phyloP scores from a whole-genome alignment of 177 flowering plant species.

The Tripterygium wilfordii region DNA sequence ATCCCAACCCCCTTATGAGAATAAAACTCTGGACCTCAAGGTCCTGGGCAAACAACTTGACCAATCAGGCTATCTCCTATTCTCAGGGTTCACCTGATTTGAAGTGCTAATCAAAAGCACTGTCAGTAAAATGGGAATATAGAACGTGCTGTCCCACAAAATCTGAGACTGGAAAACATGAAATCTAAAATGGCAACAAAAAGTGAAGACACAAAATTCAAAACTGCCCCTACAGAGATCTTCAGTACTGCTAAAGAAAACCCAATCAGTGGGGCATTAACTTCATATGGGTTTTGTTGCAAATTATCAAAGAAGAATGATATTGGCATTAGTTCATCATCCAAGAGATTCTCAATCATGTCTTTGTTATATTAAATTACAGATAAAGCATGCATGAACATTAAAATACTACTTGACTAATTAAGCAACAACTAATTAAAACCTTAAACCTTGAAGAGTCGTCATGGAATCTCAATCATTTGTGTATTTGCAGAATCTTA shows the following conservation, averaged over 20 bases:
- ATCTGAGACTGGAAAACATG: conserved; percentile 15
- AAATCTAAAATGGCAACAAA: conserved; percentile 18
- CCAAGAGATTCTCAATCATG: neutral
- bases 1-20: no score
- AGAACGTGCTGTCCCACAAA: conserved; percentile 16
- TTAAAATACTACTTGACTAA: conserved; percentile 5
- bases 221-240: conserved; percentile 9
- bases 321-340: neutral
- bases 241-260: conserved; percentile 7
- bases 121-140: neutral
- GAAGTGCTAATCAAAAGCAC: neutral
- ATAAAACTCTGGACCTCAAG: no score
- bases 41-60: no score
- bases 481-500: no score
- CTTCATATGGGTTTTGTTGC: neutral
- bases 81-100: no score
- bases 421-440: no score
- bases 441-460: no score
- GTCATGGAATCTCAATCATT: no score
- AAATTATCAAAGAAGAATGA: neutral
- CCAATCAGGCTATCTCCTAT: no score
- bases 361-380: neutral
- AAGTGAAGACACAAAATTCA: conserved; percentile 3
- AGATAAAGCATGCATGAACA: conserved; percentile 7
- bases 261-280: conserved; percentile 8